Conservation (phyloP, 176 grass and related monocot species). For the Oryza punctata region DNA sequence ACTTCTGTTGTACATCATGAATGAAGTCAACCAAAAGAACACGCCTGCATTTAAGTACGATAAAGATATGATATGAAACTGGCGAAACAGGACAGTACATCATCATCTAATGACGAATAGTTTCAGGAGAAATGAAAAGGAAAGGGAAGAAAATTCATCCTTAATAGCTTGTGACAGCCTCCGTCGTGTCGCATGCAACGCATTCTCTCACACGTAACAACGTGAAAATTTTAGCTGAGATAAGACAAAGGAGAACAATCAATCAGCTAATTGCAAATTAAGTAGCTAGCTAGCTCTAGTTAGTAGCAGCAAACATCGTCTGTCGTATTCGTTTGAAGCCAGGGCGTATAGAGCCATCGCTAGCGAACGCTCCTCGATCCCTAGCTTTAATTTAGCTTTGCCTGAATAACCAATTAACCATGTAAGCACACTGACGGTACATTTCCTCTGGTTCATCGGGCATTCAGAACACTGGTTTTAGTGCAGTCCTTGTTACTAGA, state of each 20-base stretch:
- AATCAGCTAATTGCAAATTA: too few species aligned
- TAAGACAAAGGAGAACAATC: neutral
- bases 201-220: slow-evolving; percentile 5
- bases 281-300: too few species aligned
- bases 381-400: neutral
- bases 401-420: neutral
- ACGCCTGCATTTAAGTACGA: neutral
- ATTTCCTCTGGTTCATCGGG: neutral
- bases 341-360: too few species aligned
- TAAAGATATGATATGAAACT: neutral
- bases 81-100: neutral
- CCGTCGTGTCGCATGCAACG: neutral
- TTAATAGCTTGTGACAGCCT: neutral
- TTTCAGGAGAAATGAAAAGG: neutral
- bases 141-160: neutral
- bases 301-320: too few species aligned
- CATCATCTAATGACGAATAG: neutral
- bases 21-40: neutral
- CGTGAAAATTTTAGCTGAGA: neutral
- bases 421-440: too few species aligned
- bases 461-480: neutral
- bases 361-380: too few species aligned
- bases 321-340: too few species aligned
- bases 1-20: neutral
- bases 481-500: too few species aligned